Conservation (phyloP, 352 stramenopile species). For the Discostella stelligera region DNA sequence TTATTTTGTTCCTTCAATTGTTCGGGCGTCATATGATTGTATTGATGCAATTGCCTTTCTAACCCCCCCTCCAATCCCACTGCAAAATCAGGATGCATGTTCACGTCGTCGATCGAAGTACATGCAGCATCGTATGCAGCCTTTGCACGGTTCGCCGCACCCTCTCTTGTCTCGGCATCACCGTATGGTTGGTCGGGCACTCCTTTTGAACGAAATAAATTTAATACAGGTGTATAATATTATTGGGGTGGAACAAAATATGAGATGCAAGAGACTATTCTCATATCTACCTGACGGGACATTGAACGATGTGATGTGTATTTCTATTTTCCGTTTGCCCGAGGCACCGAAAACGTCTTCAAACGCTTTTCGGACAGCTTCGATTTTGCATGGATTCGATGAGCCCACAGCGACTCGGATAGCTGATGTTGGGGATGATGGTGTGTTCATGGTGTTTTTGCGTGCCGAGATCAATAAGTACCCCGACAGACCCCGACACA, state of each 20-base stretch:
- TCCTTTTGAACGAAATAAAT: too few species aligned
- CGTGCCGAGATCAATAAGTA: too few species aligned
- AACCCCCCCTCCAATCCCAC: conserved; percentile 85
- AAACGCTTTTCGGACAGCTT: conserved; percentile 66
- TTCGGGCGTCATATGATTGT: conserved; percentile 15
- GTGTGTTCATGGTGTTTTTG: not conserved
- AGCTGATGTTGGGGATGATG: not conserved
- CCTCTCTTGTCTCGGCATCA: conserved; percentile 78
- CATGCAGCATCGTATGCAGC: conserved; percentile 55
- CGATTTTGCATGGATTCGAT: conserved; percentile 76
- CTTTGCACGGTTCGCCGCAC: conserved; percentile 78
- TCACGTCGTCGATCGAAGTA: conserved; percentile 19
- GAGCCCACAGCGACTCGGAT: conserved; percentile 65
- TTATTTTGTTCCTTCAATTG: conserved; percentile 20
- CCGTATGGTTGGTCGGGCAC: conserved; percentile 83
- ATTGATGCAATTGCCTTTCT: conserved; percentile 42
- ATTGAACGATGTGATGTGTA: conserved; percentile 40
- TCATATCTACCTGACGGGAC: conserved; percentile 49
- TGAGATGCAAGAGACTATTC: not conserved
- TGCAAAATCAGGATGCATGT: conserved; percentile 61
- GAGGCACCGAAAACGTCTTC: conserved; percentile 36
- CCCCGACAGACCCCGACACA: too few species aligned
- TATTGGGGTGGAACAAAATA: too few species aligned
- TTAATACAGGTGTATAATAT: too few species aligned
- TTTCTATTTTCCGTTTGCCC: conserved; percentile 6